Conservation (phyloP, 139 green algal species). For the Dunaliella primolecta region DNA sequence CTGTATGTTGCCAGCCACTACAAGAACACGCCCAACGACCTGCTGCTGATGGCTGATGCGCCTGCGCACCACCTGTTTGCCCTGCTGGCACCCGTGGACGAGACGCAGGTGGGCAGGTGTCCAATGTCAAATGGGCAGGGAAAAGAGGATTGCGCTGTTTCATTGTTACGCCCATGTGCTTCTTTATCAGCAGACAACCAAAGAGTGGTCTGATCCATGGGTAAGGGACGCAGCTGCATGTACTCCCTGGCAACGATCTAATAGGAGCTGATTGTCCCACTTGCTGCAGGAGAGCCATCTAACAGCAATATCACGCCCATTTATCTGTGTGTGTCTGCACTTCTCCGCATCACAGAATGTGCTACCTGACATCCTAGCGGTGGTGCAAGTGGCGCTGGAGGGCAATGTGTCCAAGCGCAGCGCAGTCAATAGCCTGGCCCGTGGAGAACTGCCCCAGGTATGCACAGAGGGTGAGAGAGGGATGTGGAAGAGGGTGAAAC, state of each 20-base stretch:
- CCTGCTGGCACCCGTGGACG: conserved; percentile 88
- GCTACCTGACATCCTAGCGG: conserved; percentile 91
- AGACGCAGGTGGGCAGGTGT: conserved; percentile 45
- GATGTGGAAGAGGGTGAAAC: too few relatives aligned
- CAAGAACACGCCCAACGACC: conserved; percentile 97
- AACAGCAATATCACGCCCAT: too few relatives aligned
- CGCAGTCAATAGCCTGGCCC: conserved; percentile 67
- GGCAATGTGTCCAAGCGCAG: conserved; percentile 74
- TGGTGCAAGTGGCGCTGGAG: conserved; percentile 89
- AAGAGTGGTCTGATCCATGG: too few relatives aligned
- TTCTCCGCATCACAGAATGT: conserved; percentile 48
- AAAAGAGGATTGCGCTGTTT: too few relatives aligned
- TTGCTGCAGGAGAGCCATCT: too few relatives aligned
- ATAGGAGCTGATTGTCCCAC: too few relatives aligned
- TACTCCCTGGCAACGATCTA: too few relatives aligned
- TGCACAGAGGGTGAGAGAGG: neutral
- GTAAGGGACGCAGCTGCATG: too few relatives aligned
- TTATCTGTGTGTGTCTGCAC: neutral
- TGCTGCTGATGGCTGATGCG: conserved; percentile 92
- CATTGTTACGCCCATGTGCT: too few relatives aligned
- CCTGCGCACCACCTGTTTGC: conserved; percentile 97
- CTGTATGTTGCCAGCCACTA: conserved; percentile 95
- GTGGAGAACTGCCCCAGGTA: conserved; percentile 76
- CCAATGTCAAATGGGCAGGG: neutral
- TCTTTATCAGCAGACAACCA: too few relatives aligned